Conservation (phyloP, 805 yeast species). For the Diddensiella caesifluorescens region DNA sequence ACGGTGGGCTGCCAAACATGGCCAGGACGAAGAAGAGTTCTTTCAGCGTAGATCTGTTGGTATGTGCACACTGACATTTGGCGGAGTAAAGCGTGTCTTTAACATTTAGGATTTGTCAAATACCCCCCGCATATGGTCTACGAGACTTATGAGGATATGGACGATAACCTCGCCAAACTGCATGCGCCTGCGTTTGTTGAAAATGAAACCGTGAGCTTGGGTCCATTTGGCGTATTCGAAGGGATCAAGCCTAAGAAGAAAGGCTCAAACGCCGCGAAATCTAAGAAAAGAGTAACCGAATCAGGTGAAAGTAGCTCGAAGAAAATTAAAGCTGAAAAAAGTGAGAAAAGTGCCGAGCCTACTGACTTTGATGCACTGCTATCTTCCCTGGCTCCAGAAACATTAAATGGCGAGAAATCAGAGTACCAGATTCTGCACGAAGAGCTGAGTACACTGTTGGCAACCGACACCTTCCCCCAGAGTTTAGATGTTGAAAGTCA, state of each 20-base stretch:
- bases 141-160: constrained; percentile 78
- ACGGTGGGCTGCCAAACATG: constrained; percentile 51
- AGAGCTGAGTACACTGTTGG: constrained; percentile 16
- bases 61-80: no score
- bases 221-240: constrained; percentile 81
- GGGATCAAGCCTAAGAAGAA: constrained; percentile 30
- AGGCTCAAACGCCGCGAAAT: background rate
- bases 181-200: constrained; percentile 42
- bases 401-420: constrained; percentile 4
- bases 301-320: background rate
- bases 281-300: background rate
- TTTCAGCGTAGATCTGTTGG: constrained; percentile 47
- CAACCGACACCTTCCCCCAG: constrained; percentile 10
- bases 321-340: no score
- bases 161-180: constrained; percentile 54
- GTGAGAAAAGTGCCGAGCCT: background rate
- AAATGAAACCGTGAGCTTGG: constrained; percentile 49
- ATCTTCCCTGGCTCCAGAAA: constrained; percentile 1
- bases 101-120: constrained; percentile 63
- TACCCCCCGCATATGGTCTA: constrained; percentile 58
- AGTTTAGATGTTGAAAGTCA: background rate
- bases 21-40: constrained; percentile 40
- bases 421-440: constrained; percentile 18
- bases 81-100: no score
- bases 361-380: background rate